Conservation (phyloP, 1,284 basidiomycete genomes). For the Lignosus rhinocerotis region DNA sequence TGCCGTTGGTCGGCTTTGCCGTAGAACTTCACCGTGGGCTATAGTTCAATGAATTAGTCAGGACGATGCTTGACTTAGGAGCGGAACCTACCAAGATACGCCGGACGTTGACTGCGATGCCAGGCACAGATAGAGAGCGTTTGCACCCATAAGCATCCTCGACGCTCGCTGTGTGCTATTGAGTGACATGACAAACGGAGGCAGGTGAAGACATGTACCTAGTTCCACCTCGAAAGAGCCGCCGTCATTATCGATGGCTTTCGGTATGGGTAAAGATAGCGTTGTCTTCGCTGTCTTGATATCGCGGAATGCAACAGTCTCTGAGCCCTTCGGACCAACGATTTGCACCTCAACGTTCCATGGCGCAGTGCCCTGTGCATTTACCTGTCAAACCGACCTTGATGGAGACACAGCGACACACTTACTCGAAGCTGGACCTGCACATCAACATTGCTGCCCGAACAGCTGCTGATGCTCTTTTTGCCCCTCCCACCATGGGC, state of each 20-base stretch:
- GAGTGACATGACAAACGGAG: background rate
- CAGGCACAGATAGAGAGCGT: slow-evolving; percentile 73
- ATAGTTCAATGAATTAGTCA: background rate
- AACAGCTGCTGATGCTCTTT: slow-evolving; percentile 69
- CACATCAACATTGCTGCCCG: slow-evolving; percentile 71
- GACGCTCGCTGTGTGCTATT: slow-evolving; percentile 60
- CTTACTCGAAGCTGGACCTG: slow-evolving; percentile 77
- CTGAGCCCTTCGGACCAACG: slow-evolving; percentile 65
- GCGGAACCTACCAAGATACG: slow-evolving; percentile 64
- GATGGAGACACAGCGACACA: background rate
- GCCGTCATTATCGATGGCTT: slow-evolving; percentile 66
- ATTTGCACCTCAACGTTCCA: slow-evolving; percentile 84
- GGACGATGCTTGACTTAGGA: background rate
- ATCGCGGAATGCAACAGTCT: slow-evolving; percentile 54
- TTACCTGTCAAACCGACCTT: background rate
- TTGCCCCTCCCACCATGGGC: slow-evolving; percentile 45
- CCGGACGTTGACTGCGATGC: slow-evolving; percentile 88
- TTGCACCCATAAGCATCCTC: slow-evolving; percentile 91
- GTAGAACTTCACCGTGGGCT: slow-evolving; percentile 90
- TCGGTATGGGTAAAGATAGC: slow-evolving; percentile 67
- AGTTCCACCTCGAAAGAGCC: slow-evolving; percentile 83
- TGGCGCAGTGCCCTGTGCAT: slow-evolving; percentile 77
- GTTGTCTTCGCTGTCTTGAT: slow-evolving; percentile 60
- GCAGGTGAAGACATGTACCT: slow-evolving; percentile 41
- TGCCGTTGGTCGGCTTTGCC: slow-evolving; percentile 56